Evolutionary conservation across 495 filamentous ascomycete species (phyloP), one percentile per base, ranked within the genome.

Genomic region (Talaromyces ruber): DNA sequence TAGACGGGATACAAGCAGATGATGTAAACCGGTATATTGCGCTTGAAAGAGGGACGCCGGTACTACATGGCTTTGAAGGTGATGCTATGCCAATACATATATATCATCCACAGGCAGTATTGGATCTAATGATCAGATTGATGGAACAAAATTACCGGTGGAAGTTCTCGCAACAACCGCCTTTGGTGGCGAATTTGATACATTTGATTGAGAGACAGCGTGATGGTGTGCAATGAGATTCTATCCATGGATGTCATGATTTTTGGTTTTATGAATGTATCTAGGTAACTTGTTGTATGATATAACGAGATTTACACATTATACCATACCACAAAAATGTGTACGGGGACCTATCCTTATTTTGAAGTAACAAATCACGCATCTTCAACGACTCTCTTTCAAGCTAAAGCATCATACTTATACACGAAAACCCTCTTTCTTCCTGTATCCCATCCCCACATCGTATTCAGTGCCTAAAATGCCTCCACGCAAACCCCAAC

Each of bases 1-100:
- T 86, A 0, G 84, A 86, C 59, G 77, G 73, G 0, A 70, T 75
- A 4, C 78, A 82, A 9, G 68, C 71, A 2, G 62, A 68, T 0
- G 72, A 72, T 4, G 71, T 80, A 1, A 77, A 78, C 34, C 73
- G 76, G 26, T 86, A 77, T 53, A 71, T 85, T 34, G 73, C 72
- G 0, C 69, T 79, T 37, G 76, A 74, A 5, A 72, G 77, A 16
- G 79, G 81, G 1, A 63, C 66, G 28, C 76, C 80, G 5, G 74
- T 74, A 6, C 70, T 84, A 28, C 72, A 72, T 8, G 76, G 73
- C 0, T 54, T 63, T 3, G 26, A 62, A 50, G 66, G 64, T 18
- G 28, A 54, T 0, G 64, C 58, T 14, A 11, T 28, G 9, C 16
- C 45, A n/a, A 69, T 71, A 1, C 39, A 64, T 22, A 58, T 84